Evolutionary conservation across 345 rosid species (phyloP).

Genomic region (Sonneratia caseolaris): DNA sequence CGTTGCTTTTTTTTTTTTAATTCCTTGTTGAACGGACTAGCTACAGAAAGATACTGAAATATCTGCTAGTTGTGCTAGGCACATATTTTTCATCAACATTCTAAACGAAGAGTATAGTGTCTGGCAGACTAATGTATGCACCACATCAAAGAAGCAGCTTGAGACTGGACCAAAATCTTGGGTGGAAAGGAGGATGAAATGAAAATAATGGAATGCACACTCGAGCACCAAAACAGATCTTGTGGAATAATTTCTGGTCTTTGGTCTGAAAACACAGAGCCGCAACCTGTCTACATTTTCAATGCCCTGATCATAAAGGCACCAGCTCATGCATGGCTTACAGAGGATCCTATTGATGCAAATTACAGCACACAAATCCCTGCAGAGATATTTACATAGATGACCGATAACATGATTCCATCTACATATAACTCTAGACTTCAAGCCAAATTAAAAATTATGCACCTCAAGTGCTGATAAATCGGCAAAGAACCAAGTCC

Average conservation of each 20-base stretch:
- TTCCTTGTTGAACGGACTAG: background rate
- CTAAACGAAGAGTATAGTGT: background rate
- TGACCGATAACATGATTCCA: background rate
- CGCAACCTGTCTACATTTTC: background rate
- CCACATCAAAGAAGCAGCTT: background rate
- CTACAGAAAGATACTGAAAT: background rate
- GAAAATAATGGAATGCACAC: background rate
- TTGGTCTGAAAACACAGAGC: background rate
- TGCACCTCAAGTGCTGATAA: background rate
- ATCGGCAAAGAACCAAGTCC: background rate
- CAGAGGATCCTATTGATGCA: background rate
- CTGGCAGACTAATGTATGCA: background rate
- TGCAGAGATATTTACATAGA: background rate
- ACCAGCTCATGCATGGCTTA: background rate
- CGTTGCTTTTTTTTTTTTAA: too few species aligned
- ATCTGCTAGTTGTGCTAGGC: background rate
- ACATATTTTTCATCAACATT: background rate
- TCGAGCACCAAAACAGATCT: background rate
- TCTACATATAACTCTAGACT: background rate
- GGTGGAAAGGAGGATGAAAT: background rate
- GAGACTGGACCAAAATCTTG: background rate
- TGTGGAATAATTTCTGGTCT: background rate
- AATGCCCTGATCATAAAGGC: background rate
- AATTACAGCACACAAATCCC: background rate
- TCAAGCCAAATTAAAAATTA: background rate